Evolutionary conservation across 2,329 filamentous ascomycete species (phyloP).

Genomic region (Exophiala calicioides): DNA sequence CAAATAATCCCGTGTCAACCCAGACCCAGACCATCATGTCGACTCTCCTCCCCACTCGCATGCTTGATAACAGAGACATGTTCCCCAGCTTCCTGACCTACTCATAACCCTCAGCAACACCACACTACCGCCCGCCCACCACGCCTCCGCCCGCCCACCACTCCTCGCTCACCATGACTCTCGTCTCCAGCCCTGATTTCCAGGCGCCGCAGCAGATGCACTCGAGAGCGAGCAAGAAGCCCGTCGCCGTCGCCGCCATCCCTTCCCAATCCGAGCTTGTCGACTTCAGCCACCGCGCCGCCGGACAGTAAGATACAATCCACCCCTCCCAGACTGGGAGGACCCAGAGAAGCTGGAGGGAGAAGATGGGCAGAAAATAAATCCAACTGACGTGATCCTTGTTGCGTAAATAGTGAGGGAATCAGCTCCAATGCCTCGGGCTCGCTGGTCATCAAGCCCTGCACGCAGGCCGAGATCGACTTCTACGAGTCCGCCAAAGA

Average conservation of each 20-base stretch:
- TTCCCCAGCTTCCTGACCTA: not conserved
- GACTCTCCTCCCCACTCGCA: too few relatives aligned
- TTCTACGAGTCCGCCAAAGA: constrained; percentile 77
- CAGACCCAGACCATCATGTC: too few relatives aligned
- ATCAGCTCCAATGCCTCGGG: constrained; percentile 83
- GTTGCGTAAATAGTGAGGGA: constrained; percentile 67
- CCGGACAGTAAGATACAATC: constrained; percentile 49
- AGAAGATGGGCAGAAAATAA: too few relatives aligned
- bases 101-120: not conserved
- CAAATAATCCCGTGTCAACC: too few relatives aligned
- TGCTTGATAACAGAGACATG: not conserved
- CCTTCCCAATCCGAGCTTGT: constrained; percentile 35
- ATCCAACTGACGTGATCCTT: constrained; percentile 17
- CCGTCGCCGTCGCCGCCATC: constrained; percentile 12
- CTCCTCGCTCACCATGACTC: too few relatives aligned
- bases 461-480: constrained; percentile 77
- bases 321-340: constrained; percentile 11
- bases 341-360: too few relatives aligned
- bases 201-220: too few relatives aligned
- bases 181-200: too few relatives aligned
- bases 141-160: too few relatives aligned
- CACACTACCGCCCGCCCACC: too few relatives aligned
- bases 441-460: constrained; percentile 90
- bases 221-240: constrained; percentile 9
- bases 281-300: constrained; percentile 48